phyloP scores from a whole-genome alignment of 1,139 yeast species.

The Tardiomyces depauwii region DNA sequence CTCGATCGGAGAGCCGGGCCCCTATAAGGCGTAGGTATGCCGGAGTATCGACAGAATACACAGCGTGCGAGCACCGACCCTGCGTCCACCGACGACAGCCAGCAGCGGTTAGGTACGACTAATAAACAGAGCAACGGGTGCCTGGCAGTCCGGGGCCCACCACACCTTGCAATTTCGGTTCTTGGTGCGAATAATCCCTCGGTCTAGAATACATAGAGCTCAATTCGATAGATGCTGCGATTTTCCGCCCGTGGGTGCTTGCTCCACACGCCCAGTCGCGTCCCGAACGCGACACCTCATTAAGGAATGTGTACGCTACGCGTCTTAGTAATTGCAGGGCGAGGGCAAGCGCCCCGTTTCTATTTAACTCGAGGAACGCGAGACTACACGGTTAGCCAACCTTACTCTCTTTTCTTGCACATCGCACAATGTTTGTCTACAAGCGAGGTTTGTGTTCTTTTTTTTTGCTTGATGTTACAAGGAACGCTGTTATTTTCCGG shows the following conservation, averaged over 20 bases:
- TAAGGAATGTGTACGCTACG: neutral
- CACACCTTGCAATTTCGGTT: too few relatives aligned
- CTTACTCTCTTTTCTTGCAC: neutral
- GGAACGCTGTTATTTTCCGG: too few relatives aligned
- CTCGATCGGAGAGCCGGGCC: too few relatives aligned
- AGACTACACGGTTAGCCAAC: neutral
- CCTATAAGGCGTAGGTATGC: too few relatives aligned
- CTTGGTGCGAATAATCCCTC: too few relatives aligned
- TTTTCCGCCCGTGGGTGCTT: too few relatives aligned
- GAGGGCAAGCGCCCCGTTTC: neutral
- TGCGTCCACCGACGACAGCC: neutral
- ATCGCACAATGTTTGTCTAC: constrained; percentile 36
- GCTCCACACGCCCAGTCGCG: neutral
- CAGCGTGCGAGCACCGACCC: neutral
- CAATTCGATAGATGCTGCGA: too few relatives aligned
- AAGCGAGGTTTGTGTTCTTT: constrained; percentile 30
- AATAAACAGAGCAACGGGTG: neutral
- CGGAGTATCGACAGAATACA: too few relatives aligned
- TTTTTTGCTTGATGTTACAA: too few relatives aligned
- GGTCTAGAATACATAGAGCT: too few relatives aligned
- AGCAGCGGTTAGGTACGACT: neutral
- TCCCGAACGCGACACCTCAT: neutral
- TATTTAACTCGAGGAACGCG: neutral
- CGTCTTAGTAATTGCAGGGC: neutral
- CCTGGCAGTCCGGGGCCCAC: too few relatives aligned